Evolutionary conservation across 176 grass and related monocot genomes (phyloP), one percentile per base, ranked within the genome.

Genomic region (Musa acuminata): DNA sequence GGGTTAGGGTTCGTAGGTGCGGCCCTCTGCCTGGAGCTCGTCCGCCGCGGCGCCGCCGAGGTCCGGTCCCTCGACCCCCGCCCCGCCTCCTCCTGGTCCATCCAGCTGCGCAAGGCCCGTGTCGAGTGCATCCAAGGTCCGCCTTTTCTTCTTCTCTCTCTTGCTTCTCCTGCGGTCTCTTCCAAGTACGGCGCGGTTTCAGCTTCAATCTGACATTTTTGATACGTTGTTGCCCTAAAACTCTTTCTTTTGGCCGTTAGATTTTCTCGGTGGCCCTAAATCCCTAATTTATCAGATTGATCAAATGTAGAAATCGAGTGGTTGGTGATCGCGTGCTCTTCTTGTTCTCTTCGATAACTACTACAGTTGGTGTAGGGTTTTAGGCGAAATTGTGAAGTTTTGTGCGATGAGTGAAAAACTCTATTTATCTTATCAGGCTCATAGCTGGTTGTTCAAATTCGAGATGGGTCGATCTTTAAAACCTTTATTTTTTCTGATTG

Each of bases 1-100:
- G 90, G 94, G 19, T 78, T 80, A 81, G 90, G 94, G 19, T 93
- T 93, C 79, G 83, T 96, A 8, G 93, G 89, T 23, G 75, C 87
- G 13, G 83, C 89, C 0, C 89, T 96, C 53, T 92, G 87, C 93
- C 78, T 83, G 11, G 89, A 96, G 81, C 87, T 92, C 29, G 76
- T 84, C 62, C 87, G 79, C 81, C 89, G 87, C 52, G 89, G 93
- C 25, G 89, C 92, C 68, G 55, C 71, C 20, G 92, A 92, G 83
- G 92, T 96, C 14, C 84, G 89, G 1, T 92, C 86, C 71, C 67
- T 96, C 86, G 92, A 96, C 62, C 77, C 77, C 78, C 87, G 86
- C 54, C 51, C 74, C 11, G 74, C 78, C 72, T 91, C 92, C 68
- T 10, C 80, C 17, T 93, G 87, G 87, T 86, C 83, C 35, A 17